A percentile compares a stretch with the other conserved stretches of the same genome.
These are phyloP conservation scores for Paracorniculantispora psalliotae DNA, from an alignment of 2,329 filamentous ascomycete genomes.

Conservation along the genomic window DNA sequence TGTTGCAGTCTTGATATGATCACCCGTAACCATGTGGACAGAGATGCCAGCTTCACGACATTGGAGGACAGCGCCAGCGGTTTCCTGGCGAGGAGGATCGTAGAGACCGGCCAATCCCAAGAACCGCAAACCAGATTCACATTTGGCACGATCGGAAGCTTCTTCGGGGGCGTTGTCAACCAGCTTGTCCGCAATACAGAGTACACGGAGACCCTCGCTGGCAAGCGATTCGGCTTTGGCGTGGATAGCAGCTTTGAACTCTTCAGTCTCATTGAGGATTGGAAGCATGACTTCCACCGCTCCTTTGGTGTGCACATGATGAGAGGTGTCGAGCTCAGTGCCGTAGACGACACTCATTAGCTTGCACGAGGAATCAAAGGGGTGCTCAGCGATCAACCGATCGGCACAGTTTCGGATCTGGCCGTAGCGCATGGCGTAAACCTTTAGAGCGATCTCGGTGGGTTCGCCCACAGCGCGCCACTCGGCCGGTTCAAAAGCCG, in stretches of 20 bases:
- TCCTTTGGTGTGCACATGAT: slow-evolving; percentile 52
- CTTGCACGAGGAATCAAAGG: slow-evolving; percentile 70
- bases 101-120: slow-evolving; percentile 69
- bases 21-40: slow-evolving; percentile 66
- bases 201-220: slow-evolving; percentile 60
- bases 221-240: slow-evolving; percentile 52
- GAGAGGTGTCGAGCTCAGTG: slow-evolving; percentile 27
- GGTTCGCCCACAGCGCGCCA: slow-evolving; percentile 63
- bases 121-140: slow-evolving; percentile 56
- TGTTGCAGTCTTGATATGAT: slow-evolving; percentile 62
- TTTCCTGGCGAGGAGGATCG: slow-evolving; percentile 66
- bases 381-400: slow-evolving; percentile 57
- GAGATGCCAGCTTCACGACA: slow-evolving; percentile 59
- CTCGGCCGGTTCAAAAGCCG: slow-evolving; percentile 35
- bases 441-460: slow-evolving; percentile 69
- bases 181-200: slow-evolving; percentile 56
- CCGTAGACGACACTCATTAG: slow-evolving; percentile 67
- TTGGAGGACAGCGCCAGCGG: slow-evolving; percentile 53
- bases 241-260: slow-evolving; percentile 41
- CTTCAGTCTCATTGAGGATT: slow-evolving; percentile 43
- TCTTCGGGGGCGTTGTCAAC: slow-evolving; percentile 33
- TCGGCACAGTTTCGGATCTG: slow-evolving; percentile 42
- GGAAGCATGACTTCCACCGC: slow-evolving; percentile 54
- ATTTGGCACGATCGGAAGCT: slow-evolving; percentile 43
- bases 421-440: slow-evolving; percentile 65